Evolutionary conservation across 2,329 filamentous ascomycete species (phyloP).

Genomic region (Cladosporium sp.): DNA sequence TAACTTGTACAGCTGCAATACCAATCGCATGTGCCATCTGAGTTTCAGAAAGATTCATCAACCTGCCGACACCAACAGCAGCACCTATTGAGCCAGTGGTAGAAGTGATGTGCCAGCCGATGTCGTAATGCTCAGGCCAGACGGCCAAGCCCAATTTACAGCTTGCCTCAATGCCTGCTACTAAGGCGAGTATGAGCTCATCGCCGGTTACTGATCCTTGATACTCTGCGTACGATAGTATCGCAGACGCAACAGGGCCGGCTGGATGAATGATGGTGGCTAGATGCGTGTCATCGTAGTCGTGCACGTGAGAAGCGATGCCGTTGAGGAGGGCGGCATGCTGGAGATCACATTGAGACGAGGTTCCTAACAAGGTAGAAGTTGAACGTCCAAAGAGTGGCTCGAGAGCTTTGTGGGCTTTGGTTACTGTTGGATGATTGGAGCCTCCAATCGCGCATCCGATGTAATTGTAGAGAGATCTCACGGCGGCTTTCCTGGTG

Average conservation of each 20-base stretch:
- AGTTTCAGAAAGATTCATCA: slow-evolving; percentile 45
- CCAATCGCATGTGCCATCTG: slow-evolving; percentile 55
- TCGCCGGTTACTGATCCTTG: slow-evolving; percentile 45
- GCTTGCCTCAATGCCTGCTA: slow-evolving; percentile 55
- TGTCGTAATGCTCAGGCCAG: slow-evolving; percentile 57
- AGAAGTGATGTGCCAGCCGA: slow-evolving; percentile 60
- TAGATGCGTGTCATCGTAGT: slow-evolving; percentile 60
- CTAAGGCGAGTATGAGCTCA: slow-evolving; percentile 55
- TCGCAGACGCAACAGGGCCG: slow-evolving; percentile 53
- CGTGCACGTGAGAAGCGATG: slow-evolving; percentile 58
- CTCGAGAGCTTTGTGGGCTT: slow-evolving; percentile 40
- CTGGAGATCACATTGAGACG: slow-evolving; percentile 47
- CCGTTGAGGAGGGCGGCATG: slow-evolving; percentile 57
- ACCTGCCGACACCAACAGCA: slow-evolving; percentile 54
- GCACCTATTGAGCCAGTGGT: slow-evolving; percentile 57
- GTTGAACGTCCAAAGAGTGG: slow-evolving; percentile 44
- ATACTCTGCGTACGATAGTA: slow-evolving; percentile 53
- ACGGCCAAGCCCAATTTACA: slow-evolving; percentile 57
- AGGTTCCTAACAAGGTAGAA: slow-evolving; percentile 42
- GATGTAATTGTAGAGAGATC: slow-evolving; percentile 57
- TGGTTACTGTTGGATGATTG: slow-evolving; percentile 48
- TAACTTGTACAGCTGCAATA: slow-evolving; percentile 56
- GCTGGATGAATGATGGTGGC: slow-evolving; percentile 60
- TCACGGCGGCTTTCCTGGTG: slow-evolving; percentile 49
- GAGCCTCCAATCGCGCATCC: slow-evolving; percentile 57